A percentile compares a stretch with the other conserved stretches of the same genome.
Conservation (phyloP, 78 protist species). For the Protostelium mycophagum region DNA sequence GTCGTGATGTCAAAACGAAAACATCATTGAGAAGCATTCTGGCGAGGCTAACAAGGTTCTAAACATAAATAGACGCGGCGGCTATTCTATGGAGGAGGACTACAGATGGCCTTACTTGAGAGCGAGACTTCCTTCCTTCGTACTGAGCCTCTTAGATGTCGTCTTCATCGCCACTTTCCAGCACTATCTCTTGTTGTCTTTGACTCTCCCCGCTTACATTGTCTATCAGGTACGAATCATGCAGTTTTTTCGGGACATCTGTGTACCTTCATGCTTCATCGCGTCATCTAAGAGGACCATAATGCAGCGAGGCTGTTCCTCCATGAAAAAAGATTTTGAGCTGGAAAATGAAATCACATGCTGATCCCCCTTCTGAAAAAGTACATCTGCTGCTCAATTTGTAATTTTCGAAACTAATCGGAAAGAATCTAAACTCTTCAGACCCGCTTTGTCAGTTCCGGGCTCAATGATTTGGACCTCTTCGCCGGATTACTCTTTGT, state of each 20-base stretch:
- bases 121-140: neutral
- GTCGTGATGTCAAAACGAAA: too few species aligned
- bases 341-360: too few species aligned
- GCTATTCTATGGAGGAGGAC: neutral
- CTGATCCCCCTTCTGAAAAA: too few species aligned
- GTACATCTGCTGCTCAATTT: too few species aligned
- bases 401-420: neutral
- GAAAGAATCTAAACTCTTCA: neutral
- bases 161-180: neutral
- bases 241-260: too few species aligned
- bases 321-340: too few species aligned
- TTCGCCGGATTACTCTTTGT: constrained; percentile 3
- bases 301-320: too few species aligned
- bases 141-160: neutral
- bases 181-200: neutral
- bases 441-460: neutral
- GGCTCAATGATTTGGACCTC: constrained; percentile 8
- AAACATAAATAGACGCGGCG: neutral
- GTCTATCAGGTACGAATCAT: neutral
- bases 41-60: neutral
- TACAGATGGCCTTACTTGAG: neutral
- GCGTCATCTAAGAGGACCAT: too few species aligned
- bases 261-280: too few species aligned
- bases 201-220: constrained; percentile 9
- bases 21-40: neutral